These are phyloP conservation scores for Colletotrichum karsti DNA, from an alignment of 2,329 filamentous ascomycete genomes.

Conservation along the genomic window DNA sequence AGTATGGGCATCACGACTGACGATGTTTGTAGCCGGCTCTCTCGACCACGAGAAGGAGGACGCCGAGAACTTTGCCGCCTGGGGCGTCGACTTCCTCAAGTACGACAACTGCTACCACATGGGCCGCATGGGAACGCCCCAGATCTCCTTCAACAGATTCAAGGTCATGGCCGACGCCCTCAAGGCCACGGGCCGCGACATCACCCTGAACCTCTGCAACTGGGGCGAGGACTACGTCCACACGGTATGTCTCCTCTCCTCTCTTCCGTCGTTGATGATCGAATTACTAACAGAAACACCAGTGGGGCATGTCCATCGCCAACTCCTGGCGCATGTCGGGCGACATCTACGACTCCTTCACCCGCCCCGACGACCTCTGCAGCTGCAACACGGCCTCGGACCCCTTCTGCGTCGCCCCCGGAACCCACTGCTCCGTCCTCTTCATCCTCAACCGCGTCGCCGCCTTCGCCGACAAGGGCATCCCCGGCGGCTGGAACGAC, in stretches of 20 bases:
- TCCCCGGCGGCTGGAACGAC: conserved; percentile 35
- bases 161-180: conserved; percentile 43
- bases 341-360: conserved; percentile 43
- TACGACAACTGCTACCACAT: conserved; percentile 57
- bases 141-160: conserved; percentile 38
- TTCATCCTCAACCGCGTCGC: conserved; percentile 37
- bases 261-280: not conserved
- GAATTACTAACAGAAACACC: conserved; percentile 15
- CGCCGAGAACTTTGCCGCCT: conserved; percentile 59
- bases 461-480: conserved; percentile 28
- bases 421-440: conserved; percentile 37
- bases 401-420: conserved; percentile 33
- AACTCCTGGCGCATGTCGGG: conserved; percentile 45
- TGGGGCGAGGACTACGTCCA: conserved; percentile 42
- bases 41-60: conserved; percentile 61
- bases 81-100: conserved; percentile 63
- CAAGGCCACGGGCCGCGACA: conserved; percentile 38
- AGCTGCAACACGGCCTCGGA: conserved; percentile 38
- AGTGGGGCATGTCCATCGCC: conserved; percentile 38
- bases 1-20: not conserved
- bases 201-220: conserved; percentile 43
- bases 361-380: conserved; percentile 41
- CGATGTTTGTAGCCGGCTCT: conserved; percentile 45
- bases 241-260: not conserved
- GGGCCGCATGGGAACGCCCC: conserved; percentile 35